These are phyloP conservation scores for Eremomyces bilateralis DNA, from an alignment of 495 filamentous ascomycete genomes.

Conservation along the genomic window DNA sequence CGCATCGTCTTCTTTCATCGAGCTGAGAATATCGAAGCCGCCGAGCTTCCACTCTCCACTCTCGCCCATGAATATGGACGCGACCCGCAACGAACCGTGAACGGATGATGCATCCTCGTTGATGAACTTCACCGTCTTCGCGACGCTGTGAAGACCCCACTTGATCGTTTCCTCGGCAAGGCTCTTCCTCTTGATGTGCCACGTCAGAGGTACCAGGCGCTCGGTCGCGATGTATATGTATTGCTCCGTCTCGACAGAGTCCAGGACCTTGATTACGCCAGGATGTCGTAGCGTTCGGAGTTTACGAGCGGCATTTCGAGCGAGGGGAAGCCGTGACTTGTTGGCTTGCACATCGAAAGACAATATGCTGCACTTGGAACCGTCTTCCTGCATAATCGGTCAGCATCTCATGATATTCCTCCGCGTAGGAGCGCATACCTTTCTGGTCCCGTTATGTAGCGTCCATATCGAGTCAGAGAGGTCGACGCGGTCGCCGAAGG, in stretches of 20 bases:
- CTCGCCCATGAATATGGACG: slow-evolving; percentile 76
- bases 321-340: slow-evolving; percentile 58
- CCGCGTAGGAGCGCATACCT: slow-evolving; percentile 28
- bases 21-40: slow-evolving; percentile 83
- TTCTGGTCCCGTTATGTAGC: slow-evolving; percentile 74
- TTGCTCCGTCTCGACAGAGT: slow-evolving; percentile 86
- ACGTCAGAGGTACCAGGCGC: slow-evolving; percentile 59
- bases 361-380: slow-evolving; percentile 86
- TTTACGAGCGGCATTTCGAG: slow-evolving; percentile 82
- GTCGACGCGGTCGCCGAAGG: slow-evolving; percentile 76
- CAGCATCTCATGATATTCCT: slow-evolving; percentile 6
- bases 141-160: slow-evolving; percentile 78
- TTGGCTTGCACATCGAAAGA: slow-evolving; percentile 73
- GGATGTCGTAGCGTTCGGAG: slow-evolving; percentile 81
- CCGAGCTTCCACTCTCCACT: slow-evolving; percentile 96
- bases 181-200: slow-evolving; percentile 68
- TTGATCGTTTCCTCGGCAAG: slow-evolving; percentile 75
- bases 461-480: slow-evolving; percentile 80
- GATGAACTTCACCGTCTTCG: slow-evolving; percentile 88
- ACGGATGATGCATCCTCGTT: slow-evolving; percentile 82
- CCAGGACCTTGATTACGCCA: slow-evolving; percentile 76
- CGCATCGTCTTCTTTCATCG: slow-evolving; percentile 83
- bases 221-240: slow-evolving; percentile 94
- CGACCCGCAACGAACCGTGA: slow-evolving; percentile 64
- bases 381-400: slow-evolving; percentile 55